A percentile compares a stretch with the other conserved stretches of the same genome.
Conservation (phyloP, 306 rosid genomes). For the Glycine latifolia region DNA sequence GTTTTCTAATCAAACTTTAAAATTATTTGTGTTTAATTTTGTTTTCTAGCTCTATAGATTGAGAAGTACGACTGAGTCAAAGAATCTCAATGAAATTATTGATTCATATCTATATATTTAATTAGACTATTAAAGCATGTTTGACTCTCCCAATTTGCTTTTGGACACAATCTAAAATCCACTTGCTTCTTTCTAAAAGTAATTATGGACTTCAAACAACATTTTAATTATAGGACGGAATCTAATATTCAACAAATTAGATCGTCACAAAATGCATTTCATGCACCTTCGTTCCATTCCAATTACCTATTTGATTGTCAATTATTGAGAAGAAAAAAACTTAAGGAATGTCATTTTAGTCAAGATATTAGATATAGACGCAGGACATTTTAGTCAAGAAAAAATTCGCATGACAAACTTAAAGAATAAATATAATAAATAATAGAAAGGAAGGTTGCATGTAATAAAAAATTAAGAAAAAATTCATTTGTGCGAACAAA, state of each 20-base stretch:
- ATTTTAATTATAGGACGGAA: background rate
- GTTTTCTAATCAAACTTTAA: constrained; percentile 7
- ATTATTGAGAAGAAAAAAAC: background rate
- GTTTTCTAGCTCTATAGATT: background rate
- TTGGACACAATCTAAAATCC: constrained; percentile 17
- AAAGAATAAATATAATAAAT: background rate
- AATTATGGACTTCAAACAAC: constrained; percentile 6
- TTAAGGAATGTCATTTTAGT: background rate
- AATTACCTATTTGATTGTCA: background rate
- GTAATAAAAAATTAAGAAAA: background rate
- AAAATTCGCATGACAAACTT: background rate
- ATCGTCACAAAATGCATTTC: background rate
- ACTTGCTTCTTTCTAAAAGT: background rate
- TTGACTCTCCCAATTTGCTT: constrained; percentile 24
- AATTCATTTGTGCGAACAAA: background rate
- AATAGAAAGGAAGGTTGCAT: background rate
- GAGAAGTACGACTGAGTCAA: constrained; percentile 21
- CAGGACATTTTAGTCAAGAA: background rate
- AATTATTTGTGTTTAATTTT: background rate
- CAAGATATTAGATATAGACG: background rate
- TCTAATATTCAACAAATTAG: constrained; percentile 10
- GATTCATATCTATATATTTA: background rate
- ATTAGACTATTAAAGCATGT: constrained; percentile 19
- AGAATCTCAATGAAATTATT: constrained; percentile 14
- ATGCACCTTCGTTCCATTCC: background rate